phyloP scores from a whole-genome alignment of 2,329 filamentous ascomycete genomes.

The Verticillium tricorpus region DNA sequence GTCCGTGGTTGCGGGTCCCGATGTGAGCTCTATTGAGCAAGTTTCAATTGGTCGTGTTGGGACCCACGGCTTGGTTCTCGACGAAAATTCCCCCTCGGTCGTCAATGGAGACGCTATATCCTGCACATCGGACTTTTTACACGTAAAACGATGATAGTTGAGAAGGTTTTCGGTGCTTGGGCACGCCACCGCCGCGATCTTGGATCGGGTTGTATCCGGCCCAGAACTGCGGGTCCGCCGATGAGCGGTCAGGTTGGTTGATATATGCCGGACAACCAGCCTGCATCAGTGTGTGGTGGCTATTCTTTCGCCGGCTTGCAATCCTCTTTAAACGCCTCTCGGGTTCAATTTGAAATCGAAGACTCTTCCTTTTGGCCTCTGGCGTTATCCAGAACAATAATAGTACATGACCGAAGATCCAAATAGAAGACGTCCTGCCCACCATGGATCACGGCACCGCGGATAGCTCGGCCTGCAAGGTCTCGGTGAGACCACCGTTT shows the following conservation, averaged over 20 bases:
- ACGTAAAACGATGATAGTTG: not conserved
- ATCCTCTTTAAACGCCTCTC: not conserved
- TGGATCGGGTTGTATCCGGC: not conserved
- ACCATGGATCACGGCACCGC: slow-evolving; percentile 15
- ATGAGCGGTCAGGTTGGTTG: not conserved
- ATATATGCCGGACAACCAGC: slow-evolving; percentile 13
- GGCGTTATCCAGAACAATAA: no score
- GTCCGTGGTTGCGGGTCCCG: not conserved
- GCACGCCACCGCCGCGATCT: not conserved
- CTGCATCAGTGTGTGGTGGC: slow-evolving; percentile 16
- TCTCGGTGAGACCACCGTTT: slow-evolving; percentile 19
- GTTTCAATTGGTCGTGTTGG: not conserved
- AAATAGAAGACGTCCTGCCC: not conserved
- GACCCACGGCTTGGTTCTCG: not conserved
- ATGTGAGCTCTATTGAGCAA: slow-evolving; percentile 1
- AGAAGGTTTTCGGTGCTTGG: not conserved
- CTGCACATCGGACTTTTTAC: not conserved
- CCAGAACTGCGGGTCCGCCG: not conserved
- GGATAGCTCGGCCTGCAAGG: slow-evolving; percentile 22
- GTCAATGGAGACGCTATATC: not conserved
- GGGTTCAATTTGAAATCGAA: not conserved
- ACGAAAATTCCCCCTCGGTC: not conserved
- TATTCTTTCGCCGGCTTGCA: no score
- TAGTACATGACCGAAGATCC: no score
- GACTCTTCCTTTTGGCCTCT: no score